Base-by-base conservation (phyloP, 768 basidiomycete species). In the Suillus bovinus region DNA sequence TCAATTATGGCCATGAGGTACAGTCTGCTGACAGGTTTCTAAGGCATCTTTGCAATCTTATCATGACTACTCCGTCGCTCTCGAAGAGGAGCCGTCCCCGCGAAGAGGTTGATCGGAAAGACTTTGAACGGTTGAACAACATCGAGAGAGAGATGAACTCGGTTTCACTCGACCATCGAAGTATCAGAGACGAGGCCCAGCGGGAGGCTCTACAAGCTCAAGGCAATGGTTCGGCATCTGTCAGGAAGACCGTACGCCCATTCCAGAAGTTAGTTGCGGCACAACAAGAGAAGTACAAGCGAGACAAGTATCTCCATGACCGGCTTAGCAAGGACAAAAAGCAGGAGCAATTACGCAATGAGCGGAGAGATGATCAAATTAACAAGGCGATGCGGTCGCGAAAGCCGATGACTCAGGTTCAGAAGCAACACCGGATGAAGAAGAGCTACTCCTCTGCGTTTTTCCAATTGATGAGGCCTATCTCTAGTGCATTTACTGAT, bases 381-480 rank as follows among this genome's bases (percentile, higher is more conserved):
- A 89, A 84, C 70, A 85, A 83, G 69, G 89, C 89, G 3, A 91
- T 93, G 88, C 76, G 81, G 47, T 72, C 76, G 5, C 78, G 80
- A 41, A 82, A 86, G 52, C 84, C 83, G 61, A 78, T 81, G 62
- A 73, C 79, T 0, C 72, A 80, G 5, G 78, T 76, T n/a, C 84
- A 85, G 69, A 91, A 92, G 74, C 88, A 89, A 61, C 90, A 91
- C 64, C 82, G 90, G n/a, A 86, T 88, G 75, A 93, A 93, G 82
- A 91, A 92, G 76, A 93, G 90, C 78, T 89, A 93, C 80, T 93
- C 84, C 22, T 80, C 87, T 0, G 88, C 90, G 5, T 89, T 94
- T 74, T 82, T 93, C 76, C 89, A 86, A 68, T 81, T 93, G 77
- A 93, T 93, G 88, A 84, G 92, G n/a, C 93, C 92, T 2, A 87